Conservation (phyloP, 2,329 filamentous ascomycete species). For the Cytospora piceae region DNA sequence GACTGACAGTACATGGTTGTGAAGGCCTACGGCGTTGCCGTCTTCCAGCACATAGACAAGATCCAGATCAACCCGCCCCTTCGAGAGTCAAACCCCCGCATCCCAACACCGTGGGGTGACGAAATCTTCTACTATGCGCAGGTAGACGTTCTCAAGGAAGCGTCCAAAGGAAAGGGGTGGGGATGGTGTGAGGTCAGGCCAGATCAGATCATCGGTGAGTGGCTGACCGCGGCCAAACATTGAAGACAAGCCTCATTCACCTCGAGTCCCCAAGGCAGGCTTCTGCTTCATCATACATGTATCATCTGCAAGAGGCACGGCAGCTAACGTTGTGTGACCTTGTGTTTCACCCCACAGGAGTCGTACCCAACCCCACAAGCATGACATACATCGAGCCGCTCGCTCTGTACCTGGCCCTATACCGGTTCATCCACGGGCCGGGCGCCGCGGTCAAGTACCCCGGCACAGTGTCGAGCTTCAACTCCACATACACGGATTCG, state of each 20-base stretch:
- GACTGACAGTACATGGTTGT: background rate
- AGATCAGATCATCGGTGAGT: slow-evolving; percentile 45
- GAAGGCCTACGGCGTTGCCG: background rate
- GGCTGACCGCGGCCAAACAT: background rate
- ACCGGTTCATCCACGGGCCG: background rate
- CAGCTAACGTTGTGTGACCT: background rate
- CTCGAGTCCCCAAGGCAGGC: background rate
- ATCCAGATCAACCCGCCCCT: slow-evolving; percentile 5
- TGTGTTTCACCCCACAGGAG: background rate
- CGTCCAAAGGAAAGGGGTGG: slow-evolving; percentile 42
- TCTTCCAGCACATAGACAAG: slow-evolving; percentile 2
- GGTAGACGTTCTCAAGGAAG: slow-evolving; percentile 43
- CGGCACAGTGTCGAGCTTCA: background rate
- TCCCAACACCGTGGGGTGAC: slow-evolving; percentile 1
- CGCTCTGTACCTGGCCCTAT: background rate
- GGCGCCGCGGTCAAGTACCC: background rate
- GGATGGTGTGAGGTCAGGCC: slow-evolving; percentile 49
- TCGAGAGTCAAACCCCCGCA: background rate
- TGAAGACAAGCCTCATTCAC: too few species aligned
- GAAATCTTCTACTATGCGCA: slow-evolving; percentile 53
- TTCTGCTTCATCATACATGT: background rate
- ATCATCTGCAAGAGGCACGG: background rate
- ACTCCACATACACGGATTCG: background rate
- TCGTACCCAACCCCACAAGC: background rate
- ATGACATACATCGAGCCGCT: background rate